These are phyloP conservation scores for Paxillus ammoniavirescens DNA, from an alignment of 768 basidiomycete genomes.

Conservation along the genomic window DNA sequence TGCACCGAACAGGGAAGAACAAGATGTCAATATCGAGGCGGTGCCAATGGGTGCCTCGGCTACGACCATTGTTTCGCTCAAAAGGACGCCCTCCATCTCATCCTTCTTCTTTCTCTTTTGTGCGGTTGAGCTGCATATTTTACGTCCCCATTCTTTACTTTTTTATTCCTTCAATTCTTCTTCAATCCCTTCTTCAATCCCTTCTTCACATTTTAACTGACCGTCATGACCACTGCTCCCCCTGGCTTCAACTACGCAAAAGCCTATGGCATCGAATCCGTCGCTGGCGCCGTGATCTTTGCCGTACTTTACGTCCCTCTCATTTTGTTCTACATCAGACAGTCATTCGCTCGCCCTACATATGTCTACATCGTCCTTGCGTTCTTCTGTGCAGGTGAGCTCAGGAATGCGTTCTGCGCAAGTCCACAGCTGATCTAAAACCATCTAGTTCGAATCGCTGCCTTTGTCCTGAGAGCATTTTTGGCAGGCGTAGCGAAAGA, in stretches of 20 bases:
- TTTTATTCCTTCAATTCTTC: neutral
- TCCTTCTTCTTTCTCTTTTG: neutral
- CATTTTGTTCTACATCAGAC: slow-evolving; percentile 19
- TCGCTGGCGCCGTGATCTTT: slow-evolving; percentile 33
- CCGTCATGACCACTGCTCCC: slow-evolving; percentile 16
- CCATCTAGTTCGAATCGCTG: slow-evolving; percentile 26
- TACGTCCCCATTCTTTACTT: neutral
- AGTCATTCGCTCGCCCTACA: slow-evolving; percentile 21
- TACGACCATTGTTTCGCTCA: slow-evolving; percentile 5
- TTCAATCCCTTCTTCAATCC: neutral
- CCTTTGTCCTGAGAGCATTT: slow-evolving; percentile 30
- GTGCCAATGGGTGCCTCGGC: slow-evolving; percentile 1
- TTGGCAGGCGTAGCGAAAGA: slow-evolving; percentile 24
- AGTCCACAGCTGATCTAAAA: neutral
- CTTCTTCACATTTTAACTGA: neutral
- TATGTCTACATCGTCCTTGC: slow-evolving; percentile 28
- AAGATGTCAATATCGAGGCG: neutral
- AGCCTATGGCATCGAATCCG: slow-evolving; percentile 27
- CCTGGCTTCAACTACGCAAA: slow-evolving; percentile 23
- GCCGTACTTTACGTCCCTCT: slow-evolving; percentile 29
- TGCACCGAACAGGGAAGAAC: no score
- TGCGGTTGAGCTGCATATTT: slow-evolving; percentile 23
- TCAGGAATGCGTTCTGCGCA: neutral
- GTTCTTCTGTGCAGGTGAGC: slow-evolving; percentile 29
- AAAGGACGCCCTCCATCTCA: slow-evolving; percentile 4